Evolutionary conservation across 2,329 filamentous ascomycete species (phyloP), one percentile per base, ranked within the genome.

Genomic region (Diplocarpon mali): DNA sequence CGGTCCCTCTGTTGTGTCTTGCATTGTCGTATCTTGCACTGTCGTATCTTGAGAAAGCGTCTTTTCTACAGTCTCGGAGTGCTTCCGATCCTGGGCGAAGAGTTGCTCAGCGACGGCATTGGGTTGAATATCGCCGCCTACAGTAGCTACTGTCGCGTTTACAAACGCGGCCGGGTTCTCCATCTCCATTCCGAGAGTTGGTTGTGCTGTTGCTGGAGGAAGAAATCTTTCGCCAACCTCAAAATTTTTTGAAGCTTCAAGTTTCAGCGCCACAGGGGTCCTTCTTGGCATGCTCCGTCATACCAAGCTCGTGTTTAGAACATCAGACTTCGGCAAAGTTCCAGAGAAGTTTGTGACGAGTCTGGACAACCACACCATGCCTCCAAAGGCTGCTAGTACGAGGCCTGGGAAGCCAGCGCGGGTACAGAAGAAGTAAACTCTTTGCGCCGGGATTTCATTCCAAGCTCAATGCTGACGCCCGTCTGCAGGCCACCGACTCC

Each of bases 401-500:
- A 27, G 45, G 29, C 41, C 46, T 7, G 38, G 34, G 12, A 32
- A 40, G 17, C 28, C 45, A 34, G 38, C 45, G 44, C 28, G 45
- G 49, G 44, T 39, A 46, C 42, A 55, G 46, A 60, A 50, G 56
- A 58, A 13, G 44, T 36, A 35, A 12, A 8, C 17, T 34, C 34
- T 27, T 20, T n/a, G 34, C 29, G n/a, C 5, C 20, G 20, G 20
- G 20, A 24, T 24, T 24, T 24, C n/a, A 24, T 24, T 24, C 20
- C 20, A 24, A 24, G 20, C 20, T 24, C 20, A 7, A 24, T 24
- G 31, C 47, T 49, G 36, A 50, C 46, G 28, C 3, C 40, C 46
- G 32, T 44, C 62, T 31, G 51, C 43, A 52, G 69, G 41, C 59
- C 57, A 35, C 48, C 67, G 44, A 75, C 71, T 46, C 69, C 72